Conservation (phyloP, 176 grass and related monocot species). For the Lolium perenne region DNA sequence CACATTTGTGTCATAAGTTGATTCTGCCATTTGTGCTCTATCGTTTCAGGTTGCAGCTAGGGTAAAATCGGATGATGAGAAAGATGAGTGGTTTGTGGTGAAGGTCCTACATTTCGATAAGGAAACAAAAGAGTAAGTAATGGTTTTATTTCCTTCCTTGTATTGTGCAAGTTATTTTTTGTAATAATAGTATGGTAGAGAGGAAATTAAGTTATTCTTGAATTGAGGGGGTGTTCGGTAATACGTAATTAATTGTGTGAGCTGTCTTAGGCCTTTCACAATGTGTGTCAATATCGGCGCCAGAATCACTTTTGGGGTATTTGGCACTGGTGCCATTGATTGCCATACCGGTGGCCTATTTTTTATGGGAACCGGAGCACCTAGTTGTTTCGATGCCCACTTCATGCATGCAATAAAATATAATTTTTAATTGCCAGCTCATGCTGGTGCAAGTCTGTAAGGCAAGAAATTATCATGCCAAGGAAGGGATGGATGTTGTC, state of each 20-base stretch:
- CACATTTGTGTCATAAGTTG: slow-evolving; percentile 25
- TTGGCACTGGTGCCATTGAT: not conserved
- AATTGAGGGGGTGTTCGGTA: slow-evolving; percentile 15
- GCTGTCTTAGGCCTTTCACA: not conserved
- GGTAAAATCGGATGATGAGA: slow-evolving; percentile 85
- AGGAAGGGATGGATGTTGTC: not conserved
- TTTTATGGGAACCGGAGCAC: not conserved
- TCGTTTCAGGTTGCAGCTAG: slow-evolving; percentile 94
- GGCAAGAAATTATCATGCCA: not conserved
- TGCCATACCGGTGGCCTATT: not conserved
- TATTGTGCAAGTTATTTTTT: not conserved
- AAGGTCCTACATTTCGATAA: slow-evolving; percentile 97
- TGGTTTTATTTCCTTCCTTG: slow-evolving; percentile 13
- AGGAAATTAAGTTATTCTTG: slow-evolving; percentile 13
- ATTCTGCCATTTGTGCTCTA: slow-evolving; percentile 1
- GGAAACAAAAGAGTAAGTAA: slow-evolving; percentile 92
- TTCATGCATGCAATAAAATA: not conserved
- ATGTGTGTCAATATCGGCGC: not conserved
- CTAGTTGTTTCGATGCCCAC: not conserved
- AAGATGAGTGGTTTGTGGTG: slow-evolving; percentile 94
- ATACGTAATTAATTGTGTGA: slow-evolving; percentile 20
- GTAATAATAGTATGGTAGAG: not conserved
- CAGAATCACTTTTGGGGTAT: not conserved
- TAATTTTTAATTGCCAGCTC: not conserved
- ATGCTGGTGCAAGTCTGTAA: not conserved